These are phyloP conservation scores for Austroboletus niveus DNA, from an alignment of 1,284 basidiomycete species.

Conservation along the genomic window DNA sequence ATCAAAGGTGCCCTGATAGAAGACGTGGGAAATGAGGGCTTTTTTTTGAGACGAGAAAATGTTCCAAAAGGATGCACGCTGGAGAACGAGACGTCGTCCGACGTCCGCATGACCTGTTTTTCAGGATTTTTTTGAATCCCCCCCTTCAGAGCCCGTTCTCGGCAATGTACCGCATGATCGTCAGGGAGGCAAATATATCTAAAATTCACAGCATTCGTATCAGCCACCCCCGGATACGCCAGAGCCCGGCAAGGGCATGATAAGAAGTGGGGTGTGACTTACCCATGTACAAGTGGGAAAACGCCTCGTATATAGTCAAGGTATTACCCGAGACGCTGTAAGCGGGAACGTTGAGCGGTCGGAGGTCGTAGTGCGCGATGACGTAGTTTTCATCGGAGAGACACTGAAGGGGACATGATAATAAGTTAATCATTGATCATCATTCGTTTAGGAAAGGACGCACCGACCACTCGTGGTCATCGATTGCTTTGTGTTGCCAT, in stretches of 20 bases:
- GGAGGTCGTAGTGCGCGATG: constrained; percentile 61
- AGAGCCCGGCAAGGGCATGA: background rate
- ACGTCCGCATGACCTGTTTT: no score
- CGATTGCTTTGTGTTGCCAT: constrained; percentile 53
- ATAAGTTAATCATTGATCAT: constrained; percentile 4
- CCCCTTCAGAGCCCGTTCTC: constrained; percentile 39
- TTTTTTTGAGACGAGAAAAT: no score
- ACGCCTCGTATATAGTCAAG: constrained; percentile 59
- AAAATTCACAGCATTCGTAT: constrained; percentile 1
- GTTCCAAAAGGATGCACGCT: no score
- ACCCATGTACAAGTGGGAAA: constrained; percentile 56
- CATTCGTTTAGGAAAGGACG: constrained; percentile 12
- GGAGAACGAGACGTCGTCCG: no score
- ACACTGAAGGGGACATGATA: constrained; percentile 41
- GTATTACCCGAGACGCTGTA: constrained; percentile 66
- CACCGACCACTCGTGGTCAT: constrained; percentile 69
- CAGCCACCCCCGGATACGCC: constrained; percentile 3
- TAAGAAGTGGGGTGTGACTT: constrained; percentile 20
- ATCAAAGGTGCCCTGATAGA: no score
- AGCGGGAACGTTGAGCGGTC: constrained; percentile 47
- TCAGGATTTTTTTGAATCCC: no score
- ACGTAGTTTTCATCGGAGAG: constrained; percentile 50
- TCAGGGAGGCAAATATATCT: constrained; percentile 63
- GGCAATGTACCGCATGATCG: constrained; percentile 64
- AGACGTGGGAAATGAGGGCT: no score